Base-by-base conservation (phyloP, 805 yeast genomes). In the Candida quercuum region DNA sequence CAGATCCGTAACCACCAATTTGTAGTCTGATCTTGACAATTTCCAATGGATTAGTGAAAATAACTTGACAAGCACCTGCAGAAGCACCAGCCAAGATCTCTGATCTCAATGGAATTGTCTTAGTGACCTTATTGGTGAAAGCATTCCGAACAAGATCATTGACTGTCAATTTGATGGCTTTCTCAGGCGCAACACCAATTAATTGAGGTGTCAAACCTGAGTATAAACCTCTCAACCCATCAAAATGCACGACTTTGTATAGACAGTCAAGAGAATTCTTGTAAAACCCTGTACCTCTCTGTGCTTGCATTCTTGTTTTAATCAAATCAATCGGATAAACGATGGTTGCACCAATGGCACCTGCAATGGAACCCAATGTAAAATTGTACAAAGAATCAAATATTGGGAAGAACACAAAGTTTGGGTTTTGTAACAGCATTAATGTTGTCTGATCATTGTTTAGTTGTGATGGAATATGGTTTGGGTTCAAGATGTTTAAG, bases 171-270 rank as follows among this genome's bases (percentile, higher is more conserved):
- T 91, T 91, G 54, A 91, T 91, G 31, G 98, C 98, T 68, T 91
- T 91, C 61, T 91, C 99, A 2, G 99, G 99, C 0, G 98, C 98
- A 36, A 91, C 98, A 48, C 99, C 99, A 34, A 93, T 78, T 53
- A 91, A 69, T 63, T 93, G 98, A 14, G 98, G 97, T 9, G 86
- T 85, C 36, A 91, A 69, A 38, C 99, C 99, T 5, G 95, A 82
- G 62, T 91, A 91, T 40, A 91, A 72, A 8, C 98, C 98, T 50
- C 70, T 66, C 34, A 83, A 54, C 36, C 97, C 97, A 64, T 91
- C 98, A 43, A 72, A 70, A 30, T 68, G 63, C 17, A 89, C 44
- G 31, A 89, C 87, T 55, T 88, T 87, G 32, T 70, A 64, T 59
- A 89, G 81, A 64, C 98, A 93, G 59, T 91, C 97, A 18, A 80